Conservation (phyloP, 805 yeast genomes). For the Danielozyma ontarioensis region DNA sequence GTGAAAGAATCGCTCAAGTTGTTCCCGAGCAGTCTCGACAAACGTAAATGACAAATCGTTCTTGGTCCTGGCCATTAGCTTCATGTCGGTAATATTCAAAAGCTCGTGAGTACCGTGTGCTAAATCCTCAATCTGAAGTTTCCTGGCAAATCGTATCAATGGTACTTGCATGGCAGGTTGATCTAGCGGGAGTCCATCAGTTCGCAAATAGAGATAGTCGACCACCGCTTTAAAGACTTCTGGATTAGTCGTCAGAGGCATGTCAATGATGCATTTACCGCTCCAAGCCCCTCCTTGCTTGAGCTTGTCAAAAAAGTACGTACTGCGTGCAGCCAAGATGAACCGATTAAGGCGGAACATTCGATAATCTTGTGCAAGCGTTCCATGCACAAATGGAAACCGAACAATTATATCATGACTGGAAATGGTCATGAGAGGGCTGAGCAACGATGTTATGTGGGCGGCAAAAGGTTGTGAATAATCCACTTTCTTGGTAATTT, state of each 20-base stretch:
- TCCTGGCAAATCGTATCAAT: slow-evolving; percentile 26
- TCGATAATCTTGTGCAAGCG: slow-evolving; percentile 6
- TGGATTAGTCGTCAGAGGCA: slow-evolving; percentile 13
- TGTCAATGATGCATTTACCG: slow-evolving; percentile 8
- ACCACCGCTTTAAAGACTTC: slow-evolving; percentile 17
- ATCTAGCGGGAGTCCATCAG: slow-evolving; percentile 25
- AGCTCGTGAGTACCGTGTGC: slow-evolving; percentile 26
- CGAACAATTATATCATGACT: slow-evolving; percentile 29
- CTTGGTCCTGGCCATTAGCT: slow-evolving; percentile 22
- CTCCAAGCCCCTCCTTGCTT: slow-evolving; percentile 18
- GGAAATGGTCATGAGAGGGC: slow-evolving; percentile 15
- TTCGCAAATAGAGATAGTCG: slow-evolving; percentile 29
- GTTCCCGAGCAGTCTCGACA: slow-evolving; percentile 30
- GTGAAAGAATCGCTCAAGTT: slow-evolving; percentile 24
- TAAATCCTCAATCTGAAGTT: slow-evolving; percentile 32
- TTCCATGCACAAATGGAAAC: slow-evolving; percentile 14
- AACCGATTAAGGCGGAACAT: slow-evolving; percentile 22
- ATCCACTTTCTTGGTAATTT: slow-evolving; percentile 66
- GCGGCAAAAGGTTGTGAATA: slow-evolving; percentile 67
- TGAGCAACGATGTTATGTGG: slow-evolving; percentile 51
- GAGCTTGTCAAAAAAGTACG: slow-evolving; percentile 17
- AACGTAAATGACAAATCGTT: slow-evolving; percentile 26
- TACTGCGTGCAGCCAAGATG: slow-evolving; percentile 30
- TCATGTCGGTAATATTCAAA: slow-evolving; percentile 13
- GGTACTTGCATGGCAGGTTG: slow-evolving; percentile 7